phyloP scores from a whole-genome alignment of 106 monocot species.

The Xerophyta viscosa region DNA sequence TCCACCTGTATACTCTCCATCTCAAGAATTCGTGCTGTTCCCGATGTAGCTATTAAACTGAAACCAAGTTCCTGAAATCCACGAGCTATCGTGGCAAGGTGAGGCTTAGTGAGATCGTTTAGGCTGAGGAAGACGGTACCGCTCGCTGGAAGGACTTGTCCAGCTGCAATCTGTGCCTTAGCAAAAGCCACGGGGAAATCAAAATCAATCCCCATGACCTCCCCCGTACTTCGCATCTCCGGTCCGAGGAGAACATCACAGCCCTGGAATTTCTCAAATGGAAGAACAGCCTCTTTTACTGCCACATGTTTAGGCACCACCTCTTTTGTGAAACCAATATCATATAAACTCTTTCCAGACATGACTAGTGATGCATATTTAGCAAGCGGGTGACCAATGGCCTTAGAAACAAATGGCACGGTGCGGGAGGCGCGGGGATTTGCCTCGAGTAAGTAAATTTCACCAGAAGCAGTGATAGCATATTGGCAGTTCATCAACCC shows the following conservation, averaged over 20 bases:
- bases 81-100: conserved; percentile 54
- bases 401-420: conserved; percentile 95
- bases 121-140: conserved; percentile 82
- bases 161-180: conserved; percentile 98
- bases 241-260: conserved; percentile 95
- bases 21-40: conserved; percentile 75
- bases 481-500: conserved; percentile 99
- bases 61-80: conserved; percentile 79
- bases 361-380: conserved; percentile 93
- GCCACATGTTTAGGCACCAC: conserved; percentile 80
- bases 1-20: conserved; percentile 71
- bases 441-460: conserved; percentile 86
- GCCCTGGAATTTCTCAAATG: conserved; percentile 97
- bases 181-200: conserved; percentile 88
- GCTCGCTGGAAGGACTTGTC: conserved; percentile 68
- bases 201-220: conserved; percentile 93
- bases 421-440: conserved; percentile 96
- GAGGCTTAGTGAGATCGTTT: conserved; percentile 85
- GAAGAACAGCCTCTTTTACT: conserved; percentile 90
- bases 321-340: conserved; percentile 60
- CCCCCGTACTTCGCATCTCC: conserved; percentile 98
- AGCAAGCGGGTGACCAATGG: conserved; percentile 88
- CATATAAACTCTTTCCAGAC: conserved; percentile 77
- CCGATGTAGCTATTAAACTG: conserved; percentile 73
- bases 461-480: conserved; percentile 75